Evolutionary conservation across 352 stramenopile species (phyloP).

Genomic region (Pilasporangium apinafurcum): DNA sequence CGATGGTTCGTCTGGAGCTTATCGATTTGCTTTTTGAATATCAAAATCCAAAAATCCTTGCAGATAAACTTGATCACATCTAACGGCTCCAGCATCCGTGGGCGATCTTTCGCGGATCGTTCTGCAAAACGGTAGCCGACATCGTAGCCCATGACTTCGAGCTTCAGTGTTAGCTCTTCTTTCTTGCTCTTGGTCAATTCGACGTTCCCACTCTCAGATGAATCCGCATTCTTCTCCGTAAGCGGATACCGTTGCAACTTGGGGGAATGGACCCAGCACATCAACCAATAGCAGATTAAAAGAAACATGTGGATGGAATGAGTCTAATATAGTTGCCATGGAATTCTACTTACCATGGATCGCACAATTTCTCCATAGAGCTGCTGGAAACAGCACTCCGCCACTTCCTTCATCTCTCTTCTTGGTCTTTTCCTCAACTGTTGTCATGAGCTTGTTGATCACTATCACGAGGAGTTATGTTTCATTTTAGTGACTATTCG

Average conservation of each 20-base stretch:
- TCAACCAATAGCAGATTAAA: background rate
- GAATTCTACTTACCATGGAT: conserved; percentile 71
- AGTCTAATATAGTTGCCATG: no score
- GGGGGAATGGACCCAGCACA: no score
- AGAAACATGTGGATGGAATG: background rate
- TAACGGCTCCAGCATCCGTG: conserved; percentile 84
- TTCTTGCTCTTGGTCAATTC: conserved; percentile 53
- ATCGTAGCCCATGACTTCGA: conserved; percentile 85
- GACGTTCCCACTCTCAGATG: conserved; percentile 18
- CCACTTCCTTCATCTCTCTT: conserved; percentile 68
- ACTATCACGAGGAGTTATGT: no score
- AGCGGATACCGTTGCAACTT: conserved; percentile 69
- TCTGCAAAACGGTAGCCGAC: conserved; percentile 83
- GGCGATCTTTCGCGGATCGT: conserved; percentile 55
- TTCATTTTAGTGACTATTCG: no score
- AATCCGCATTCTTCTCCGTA: conserved; percentile 9
- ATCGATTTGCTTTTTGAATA: conserved; percentile 98
- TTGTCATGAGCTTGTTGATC: no score
- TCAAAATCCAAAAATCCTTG: conserved; percentile 97
- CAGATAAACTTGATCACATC: conserved; percentile 98
- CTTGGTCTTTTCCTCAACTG: background rate
- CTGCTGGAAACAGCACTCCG: conserved; percentile 84
- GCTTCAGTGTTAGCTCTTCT: conserved; percentile 73
- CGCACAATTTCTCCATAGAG: conserved; percentile 83
- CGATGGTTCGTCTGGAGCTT: conserved; percentile 98